Percentiles rank a stretch among this genome's conserved stretches.
Conservation (phyloP, 805 yeast species). For the Starmerella khaoyaiensis region DNA sequence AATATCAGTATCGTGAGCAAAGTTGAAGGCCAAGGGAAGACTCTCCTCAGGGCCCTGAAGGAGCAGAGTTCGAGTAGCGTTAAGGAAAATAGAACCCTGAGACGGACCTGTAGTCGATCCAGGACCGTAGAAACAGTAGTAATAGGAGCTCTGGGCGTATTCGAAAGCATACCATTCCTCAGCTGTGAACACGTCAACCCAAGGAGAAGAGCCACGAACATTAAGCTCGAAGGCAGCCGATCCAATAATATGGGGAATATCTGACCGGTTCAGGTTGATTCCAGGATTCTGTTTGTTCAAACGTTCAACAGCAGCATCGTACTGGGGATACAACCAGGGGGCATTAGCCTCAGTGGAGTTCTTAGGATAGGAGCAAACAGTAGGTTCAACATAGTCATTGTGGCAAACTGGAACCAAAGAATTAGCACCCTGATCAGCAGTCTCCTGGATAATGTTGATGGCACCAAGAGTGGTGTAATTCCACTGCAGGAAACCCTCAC, state of each 20-base stretch:
- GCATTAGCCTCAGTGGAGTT: conserved; percentile 4
- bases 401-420: conserved; percentile 19
- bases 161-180: conserved; percentile 24
- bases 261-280: conserved; percentile 30
- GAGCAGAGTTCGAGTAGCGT: conserved; percentile 38
- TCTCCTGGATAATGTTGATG: conserved; percentile 37
- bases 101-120: conserved; percentile 21
- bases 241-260: conserved; percentile 32
- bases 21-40: conserved; percentile 34
- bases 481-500: conserved; percentile 24
- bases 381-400: conserved; percentile 1
- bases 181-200: conserved; percentile 26
- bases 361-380: conserved; percentile 12
- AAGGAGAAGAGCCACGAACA: conserved; percentile 36
- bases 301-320: conserved; percentile 18
- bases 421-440: conserved; percentile 26
- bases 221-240: conserved; percentile 42
- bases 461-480: conserved; percentile 22
- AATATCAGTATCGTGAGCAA: conserved; percentile 48
- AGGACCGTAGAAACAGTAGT: conserved; percentile 26
- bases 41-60: conserved; percentile 30
- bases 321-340: conserved; percentile 17
- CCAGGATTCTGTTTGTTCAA: conserved; percentile 25
- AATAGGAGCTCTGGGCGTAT: conserved; percentile 20
- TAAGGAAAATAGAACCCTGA: conserved; percentile 37